Percentiles rank a stretch among this genome's conserved stretches.
Evolutionary conservation across 2,329 filamentous ascomycete genomes (phyloP).

Genomic region (Aspergillus piperis): DNA sequence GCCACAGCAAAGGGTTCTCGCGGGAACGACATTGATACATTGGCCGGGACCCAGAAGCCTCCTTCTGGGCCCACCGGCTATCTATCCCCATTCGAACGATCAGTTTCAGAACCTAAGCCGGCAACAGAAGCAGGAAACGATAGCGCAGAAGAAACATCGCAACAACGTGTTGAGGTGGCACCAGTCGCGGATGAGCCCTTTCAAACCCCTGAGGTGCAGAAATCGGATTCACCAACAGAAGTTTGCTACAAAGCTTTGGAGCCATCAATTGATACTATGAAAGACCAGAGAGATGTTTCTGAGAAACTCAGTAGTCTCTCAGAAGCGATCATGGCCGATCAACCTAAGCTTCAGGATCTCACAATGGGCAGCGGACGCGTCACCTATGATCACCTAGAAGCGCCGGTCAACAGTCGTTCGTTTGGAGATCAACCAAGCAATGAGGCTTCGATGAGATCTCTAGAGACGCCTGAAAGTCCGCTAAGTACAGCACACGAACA

Average conservation of each 20-base stretch:
- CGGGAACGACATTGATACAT: background rate
- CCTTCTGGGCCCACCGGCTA: constrained; percentile 2
- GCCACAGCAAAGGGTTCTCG: background rate
- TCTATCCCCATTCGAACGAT: constrained; percentile 4
- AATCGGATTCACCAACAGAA: background rate
- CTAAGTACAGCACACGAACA: constrained; percentile 3
- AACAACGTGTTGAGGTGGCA: background rate
- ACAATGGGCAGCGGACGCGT: background rate
- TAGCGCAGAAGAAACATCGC: background rate
- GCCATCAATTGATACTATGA: too few species aligned
- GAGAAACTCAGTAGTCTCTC: background rate
- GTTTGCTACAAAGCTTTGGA: background rate
- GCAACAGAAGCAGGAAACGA: background rate
- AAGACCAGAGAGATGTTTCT: background rate
- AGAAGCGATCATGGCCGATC: background rate
- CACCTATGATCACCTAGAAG: background rate
- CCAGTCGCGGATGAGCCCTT: background rate
- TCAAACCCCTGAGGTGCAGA: background rate
- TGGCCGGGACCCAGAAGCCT: background rate
- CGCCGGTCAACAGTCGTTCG: background rate
- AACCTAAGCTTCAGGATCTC: background rate
- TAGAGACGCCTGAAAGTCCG: too few species aligned
- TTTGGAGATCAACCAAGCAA: background rate
- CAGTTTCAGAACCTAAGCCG: background rate
- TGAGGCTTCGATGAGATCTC: background rate